Base-by-base conservation (phyloP, 1,284 basidiomycete genomes). In the Coniferiporia sulphurascens region DNA sequence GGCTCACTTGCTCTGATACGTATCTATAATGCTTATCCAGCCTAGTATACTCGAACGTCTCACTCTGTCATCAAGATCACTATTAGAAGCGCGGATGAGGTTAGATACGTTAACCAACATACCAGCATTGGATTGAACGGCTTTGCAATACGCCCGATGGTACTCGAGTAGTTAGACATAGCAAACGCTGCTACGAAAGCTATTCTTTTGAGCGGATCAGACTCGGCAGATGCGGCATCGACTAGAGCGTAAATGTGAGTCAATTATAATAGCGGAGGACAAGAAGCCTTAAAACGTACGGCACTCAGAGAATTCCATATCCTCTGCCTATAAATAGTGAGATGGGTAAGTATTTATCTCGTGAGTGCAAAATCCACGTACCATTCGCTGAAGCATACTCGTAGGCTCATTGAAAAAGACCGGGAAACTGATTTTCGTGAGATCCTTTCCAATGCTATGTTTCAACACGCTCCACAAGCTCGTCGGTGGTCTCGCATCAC, bases 91-190 rank as follows among this genome's bases (percentile, higher is more conserved):
- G 19, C 17, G 51, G 34, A n/a, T 13, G 41, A 38, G n/a, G 9
- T 38, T 15, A 19, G 38, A 53, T 7, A 19, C 15, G 48, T 48
- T 22, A 34, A 17, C 19, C 32, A 32, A 77, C 84, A 59, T 62
- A 90, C 89, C 58, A 93, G 82, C 88, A 93, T 92, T 3, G 91
- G 91, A 70, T 96, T 95, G 75, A 95, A 95, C 0, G 93, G 94
- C 72, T 96, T 95, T n/a, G 93, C 93, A 62, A 97, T 95, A 43
- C 94, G 83, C 3, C 93, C 92, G 65, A 97, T 93, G 0, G 96
- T 98, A 32, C 92, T 95, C 10, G 92, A 94, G 75, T 99, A 98
- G 75, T 98, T 98, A 45, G 91, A 93, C 93, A 97, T 97, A 1
- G 95, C 96, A 72, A 98, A 99, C 0, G 94, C 96, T 10, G 91